These are phyloP conservation scores for Crithidia brevicula DNA, from an alignment of 208 protist genomes.

Conservation along the genomic window DNA sequence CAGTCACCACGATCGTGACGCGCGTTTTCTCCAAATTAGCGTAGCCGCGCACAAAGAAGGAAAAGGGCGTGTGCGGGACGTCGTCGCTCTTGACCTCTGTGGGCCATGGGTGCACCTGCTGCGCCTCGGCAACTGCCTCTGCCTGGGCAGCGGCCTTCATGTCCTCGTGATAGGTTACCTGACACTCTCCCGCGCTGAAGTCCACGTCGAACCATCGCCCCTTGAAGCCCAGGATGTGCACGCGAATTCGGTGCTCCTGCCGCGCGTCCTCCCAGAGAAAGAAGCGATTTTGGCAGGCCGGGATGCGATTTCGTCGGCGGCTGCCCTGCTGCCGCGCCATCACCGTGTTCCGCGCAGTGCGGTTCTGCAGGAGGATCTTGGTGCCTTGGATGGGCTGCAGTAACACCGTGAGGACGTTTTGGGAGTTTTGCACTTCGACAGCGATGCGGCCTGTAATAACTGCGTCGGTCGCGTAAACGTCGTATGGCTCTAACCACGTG, in stretches of 20 bases:
- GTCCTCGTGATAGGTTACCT: slow-evolving; percentile 50
- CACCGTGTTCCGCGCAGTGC: slow-evolving; percentile 43
- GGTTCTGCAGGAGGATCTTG: slow-evolving; percentile 80
- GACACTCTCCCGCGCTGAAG: slow-evolving; percentile 66
- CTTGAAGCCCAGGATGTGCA: slow-evolving; percentile 71
- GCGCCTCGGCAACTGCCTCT: slow-evolving; percentile 25
- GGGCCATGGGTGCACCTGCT: slow-evolving; percentile 24
- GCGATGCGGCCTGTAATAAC: slow-evolving; percentile 76
- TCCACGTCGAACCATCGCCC: slow-evolving; percentile 82
- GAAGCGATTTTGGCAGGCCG: slow-evolving; percentile 71
- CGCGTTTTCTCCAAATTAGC: slow-evolving; percentile 61
- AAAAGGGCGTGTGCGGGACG: slow-evolving; percentile 15
- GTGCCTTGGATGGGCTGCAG: slow-evolving; percentile 57
- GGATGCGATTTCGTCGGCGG: slow-evolving; percentile 61
- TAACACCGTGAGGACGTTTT: slow-evolving; percentile 70
- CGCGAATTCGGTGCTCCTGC: slow-evolving; percentile 52
- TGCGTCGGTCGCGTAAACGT: slow-evolving; percentile 36
- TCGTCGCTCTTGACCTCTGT: slow-evolving; percentile 16
- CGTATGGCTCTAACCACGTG: slow-evolving; percentile 28
- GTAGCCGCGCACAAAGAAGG: slow-evolving; percentile 69
- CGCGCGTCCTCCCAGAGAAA: slow-evolving; percentile 81
- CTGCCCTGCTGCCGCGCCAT: slow-evolving; percentile 71
- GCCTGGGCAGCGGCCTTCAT: slow-evolving; percentile 17
- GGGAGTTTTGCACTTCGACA: slow-evolving; percentile 57
- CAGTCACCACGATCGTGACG: slow-evolving; percentile 66